Evolutionary conservation across 2,329 filamentous ascomycete genomes (phyloP), one percentile per base, ranked within the genome.

Genomic region (Fusarium praegraminearum): DNA sequence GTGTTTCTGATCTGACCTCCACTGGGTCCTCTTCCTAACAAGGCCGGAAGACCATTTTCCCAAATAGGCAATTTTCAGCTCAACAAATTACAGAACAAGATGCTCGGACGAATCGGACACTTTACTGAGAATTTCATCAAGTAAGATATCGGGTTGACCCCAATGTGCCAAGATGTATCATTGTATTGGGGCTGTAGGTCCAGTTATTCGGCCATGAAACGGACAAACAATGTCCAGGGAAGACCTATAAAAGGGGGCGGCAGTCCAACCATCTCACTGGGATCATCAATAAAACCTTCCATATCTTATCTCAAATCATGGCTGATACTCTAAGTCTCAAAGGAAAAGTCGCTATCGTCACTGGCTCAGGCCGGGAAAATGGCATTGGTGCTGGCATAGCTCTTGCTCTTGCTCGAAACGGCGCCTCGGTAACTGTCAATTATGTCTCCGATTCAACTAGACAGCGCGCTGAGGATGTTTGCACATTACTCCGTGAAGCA

Each of bases 371-470:
- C 18, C 77, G 78, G 7, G 80, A 83, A 28, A 83, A 81, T 46
- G 81, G 80, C 5, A 82, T 83, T 12, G 82, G 82, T 7, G 82
- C 82, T 5, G 81, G 74, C 18, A 82, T 82, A 18, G 82, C 80
- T n/a, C 54, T 56, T 1, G 76, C 78, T 0, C 75, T 84, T 1
- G 81, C 80, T 18, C 77, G 78, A 7, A 81, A 81, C 63, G 82
- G 82, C 10, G 82, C 82, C 4, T 73, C 73, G 2, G 81, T 84
- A 0, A 73, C 72, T 1, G 70, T 84, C 58, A 78, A 83, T 73
- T 78, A 82, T 56, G 76, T 82, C 7, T 83, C 81, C 1, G 78
- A 80, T 7, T 62, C 71, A 2, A 74, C 76, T 1, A 72, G 60
- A 0, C 22, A 69, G 0, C 73, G 79, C 4, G 82, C 82, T 1